Base-by-base conservation (phyloP, 495 filamentous ascomycete genomes). In the Friedmanniomyces simplex region DNA sequence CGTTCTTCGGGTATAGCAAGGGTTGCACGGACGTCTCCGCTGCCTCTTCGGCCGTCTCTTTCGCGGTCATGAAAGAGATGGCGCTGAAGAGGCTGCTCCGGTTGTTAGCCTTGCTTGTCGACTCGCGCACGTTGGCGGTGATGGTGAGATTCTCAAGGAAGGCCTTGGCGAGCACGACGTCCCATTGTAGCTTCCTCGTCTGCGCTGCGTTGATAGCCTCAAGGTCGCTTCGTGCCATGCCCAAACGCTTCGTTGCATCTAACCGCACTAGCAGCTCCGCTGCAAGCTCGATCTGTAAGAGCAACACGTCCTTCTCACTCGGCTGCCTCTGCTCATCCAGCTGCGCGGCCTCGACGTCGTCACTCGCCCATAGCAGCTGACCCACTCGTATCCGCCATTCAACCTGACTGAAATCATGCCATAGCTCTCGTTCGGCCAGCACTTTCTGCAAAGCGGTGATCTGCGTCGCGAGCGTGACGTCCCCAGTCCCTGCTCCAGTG, bases 311-410 rank as follows among this genome's bases (percentile, higher is more conserved):
- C 60, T 85, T 79, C 56, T 84, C 79, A 43, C 71, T 69, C 47
- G 70, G 62, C 64, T 70, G 63, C 5, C 48, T 54, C 28, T 60
- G 45, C 20, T 56, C 50, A 47, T 71, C 69, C 16, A 68, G 66
- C 8, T 69, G 57, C 1, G 75, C 72, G 32, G 79, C 66, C 51
- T 81, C 69, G 14, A 79, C 78, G 52, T 80, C 80, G 36, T 73
- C 73, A 14, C 53, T 55, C 20, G 82, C 85, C 87, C 87, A 95
- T 18, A 95, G 72, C 57, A 93, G 69, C 64, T 93, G 88, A n/a
- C 89, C 88, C 0, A 86, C 77, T 12, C 84, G 74, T 26, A 91
- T 81, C 20, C 89, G 77, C 87, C 87, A 91, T 65, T 90, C 87
- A 0, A 88, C 80, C 24, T 84, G 71, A 42, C 83, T 85, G 63